Base-by-base conservation (phyloP, 1,284 basidiomycete species). In the Austroboletus novae-zelandiae region DNA sequence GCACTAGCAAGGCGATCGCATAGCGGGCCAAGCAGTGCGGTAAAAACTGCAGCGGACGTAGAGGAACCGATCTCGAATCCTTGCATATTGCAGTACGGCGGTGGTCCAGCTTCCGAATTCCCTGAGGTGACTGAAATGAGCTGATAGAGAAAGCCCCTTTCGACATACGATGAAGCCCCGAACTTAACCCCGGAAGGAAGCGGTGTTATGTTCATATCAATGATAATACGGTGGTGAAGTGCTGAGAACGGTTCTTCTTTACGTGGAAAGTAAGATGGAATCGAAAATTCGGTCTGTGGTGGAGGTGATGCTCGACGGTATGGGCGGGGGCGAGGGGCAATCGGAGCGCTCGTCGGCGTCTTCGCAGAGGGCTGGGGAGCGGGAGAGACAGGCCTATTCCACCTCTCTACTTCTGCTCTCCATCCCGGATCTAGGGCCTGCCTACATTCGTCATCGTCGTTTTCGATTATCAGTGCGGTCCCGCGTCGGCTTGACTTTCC, bases 101-200 rank as follows among this genome's bases (percentile, higher is more conserved):
- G 72, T 20, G 50, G 56, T n/a, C 49, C 45, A 34, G 63, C 55
- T 31, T 64, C 56, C 15, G 46, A 48, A 14, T 58, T 52, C 13
- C 63, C 65, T 17, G 71, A 64, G 29, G 72, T 37, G 45, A 75
- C 55, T 5, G 69, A 61, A 42, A 80, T 51, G 15, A 89, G 70
- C 27, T 83, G 78, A 48, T 76, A 66, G 8, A 91, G 75, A 61
- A 75, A 71, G 2, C 85, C 83, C 51, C 72, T 77, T 20, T 75
- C 76, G 25, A 83, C 72, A 56, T 80, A 85, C 3, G 81, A 79
- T 15, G 67, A 64, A 2, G 62, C 40, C 2, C 66, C 65, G 57
- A 88, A 82, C 36, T 73, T 70, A 40, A 79, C 62, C 2, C 83
- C 82, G 2, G 76, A 68, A 18, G 72, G 71, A 15, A 86, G 63